phyloP scores from a whole-genome alignment of 805 yeast genomes.

The Sugiyamaella boreocaroliniensis region DNA sequence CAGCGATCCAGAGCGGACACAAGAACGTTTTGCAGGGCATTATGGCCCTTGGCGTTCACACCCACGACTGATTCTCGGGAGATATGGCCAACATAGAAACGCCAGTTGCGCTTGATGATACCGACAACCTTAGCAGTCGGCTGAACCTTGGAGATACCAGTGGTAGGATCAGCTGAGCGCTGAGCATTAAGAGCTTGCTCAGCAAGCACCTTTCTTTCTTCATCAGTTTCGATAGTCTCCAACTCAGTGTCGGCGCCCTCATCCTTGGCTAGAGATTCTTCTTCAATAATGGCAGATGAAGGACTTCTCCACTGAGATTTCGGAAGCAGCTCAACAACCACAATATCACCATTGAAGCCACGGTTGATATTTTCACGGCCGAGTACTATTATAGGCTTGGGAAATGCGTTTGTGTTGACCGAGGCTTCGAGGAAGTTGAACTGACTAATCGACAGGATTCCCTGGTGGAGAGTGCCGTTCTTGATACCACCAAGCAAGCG shows the following conservation, averaged over 20 bases:
- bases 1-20: constrained; percentile 84
- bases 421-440: constrained; percentile 87
- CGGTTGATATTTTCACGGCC: constrained; percentile 86
- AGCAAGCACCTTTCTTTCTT: constrained; percentile 64
- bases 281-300: constrained; percentile 71
- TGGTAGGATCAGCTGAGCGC: constrained; percentile 28
- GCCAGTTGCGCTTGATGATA: constrained; percentile 84
- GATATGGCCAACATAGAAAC: constrained; percentile 91
- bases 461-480: constrained; percentile 82
- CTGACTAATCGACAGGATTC: constrained; percentile 69
- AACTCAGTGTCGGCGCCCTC: constrained; percentile 40
- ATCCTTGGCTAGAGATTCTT: constrained; percentile 52
- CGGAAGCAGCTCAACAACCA: constrained; percentile 84
- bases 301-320: constrained; percentile 83
- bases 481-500: constrained; percentile 86
- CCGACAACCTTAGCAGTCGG: constrained; percentile 96
- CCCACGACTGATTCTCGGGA: constrained; percentile 62
- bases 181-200: constrained; percentile 63
- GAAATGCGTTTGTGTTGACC: constrained; percentile 61
- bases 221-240: constrained; percentile 47
- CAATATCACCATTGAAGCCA: constrained; percentile 86
- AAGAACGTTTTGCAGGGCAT: constrained; percentile 70
- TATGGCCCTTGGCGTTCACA: constrained; percentile 37
- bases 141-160: constrained; percentile 40
- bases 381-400: constrained; percentile 71